Percentiles rank a stretch among this genome's conserved stretches.
These are phyloP conservation scores for Withania somnifera DNA, from an alignment of 305 asterid genomes.

Conservation along the genomic window DNA sequence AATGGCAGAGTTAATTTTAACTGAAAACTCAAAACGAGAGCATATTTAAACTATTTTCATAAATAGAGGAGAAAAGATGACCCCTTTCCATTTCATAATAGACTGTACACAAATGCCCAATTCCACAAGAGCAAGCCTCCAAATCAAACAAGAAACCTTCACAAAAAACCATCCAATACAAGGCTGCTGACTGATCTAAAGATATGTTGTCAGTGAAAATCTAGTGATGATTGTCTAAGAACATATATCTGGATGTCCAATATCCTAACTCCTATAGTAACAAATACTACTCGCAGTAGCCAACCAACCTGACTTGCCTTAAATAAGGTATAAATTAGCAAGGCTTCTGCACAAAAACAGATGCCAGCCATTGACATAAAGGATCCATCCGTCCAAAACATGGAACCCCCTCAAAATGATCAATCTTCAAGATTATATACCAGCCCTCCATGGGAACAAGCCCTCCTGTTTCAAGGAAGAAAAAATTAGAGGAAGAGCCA, in stretches of 20 bases:
- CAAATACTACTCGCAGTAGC: slow-evolving; percentile 12
- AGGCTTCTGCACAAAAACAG: not conserved
- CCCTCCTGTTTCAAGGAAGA: slow-evolving; percentile 15
- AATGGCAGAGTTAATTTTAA: not conserved
- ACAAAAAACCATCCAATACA: not conserved
- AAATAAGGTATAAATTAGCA: slow-evolving; percentile 6
- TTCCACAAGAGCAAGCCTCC: not conserved
- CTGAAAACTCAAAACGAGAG: not conserved
- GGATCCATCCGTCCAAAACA: not conserved
- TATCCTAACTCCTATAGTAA: not conserved
- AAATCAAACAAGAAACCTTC: not conserved
- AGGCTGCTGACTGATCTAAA: not conserved
- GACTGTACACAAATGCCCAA: not conserved
- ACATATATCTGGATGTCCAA: not conserved
- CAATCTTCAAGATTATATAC: slow-evolving; percentile 3
- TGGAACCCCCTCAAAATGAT: not conserved
- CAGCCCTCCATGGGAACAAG: not conserved
- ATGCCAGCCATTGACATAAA: slow-evolving; percentile 11
- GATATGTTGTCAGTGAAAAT: not conserved
- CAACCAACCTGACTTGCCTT: slow-evolving; percentile 33
- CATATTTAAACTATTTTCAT: not conserved
- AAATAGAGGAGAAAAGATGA: not conserved
- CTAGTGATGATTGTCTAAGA: not conserved
- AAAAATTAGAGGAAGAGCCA: not conserved
- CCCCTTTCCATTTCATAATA: not conserved